Percentiles rank a stretch among this genome's conserved stretches.
These are phyloP conservation scores for Russula compacta DNA, from an alignment of 768 basidiomycete species.

Conservation along the genomic window DNA sequence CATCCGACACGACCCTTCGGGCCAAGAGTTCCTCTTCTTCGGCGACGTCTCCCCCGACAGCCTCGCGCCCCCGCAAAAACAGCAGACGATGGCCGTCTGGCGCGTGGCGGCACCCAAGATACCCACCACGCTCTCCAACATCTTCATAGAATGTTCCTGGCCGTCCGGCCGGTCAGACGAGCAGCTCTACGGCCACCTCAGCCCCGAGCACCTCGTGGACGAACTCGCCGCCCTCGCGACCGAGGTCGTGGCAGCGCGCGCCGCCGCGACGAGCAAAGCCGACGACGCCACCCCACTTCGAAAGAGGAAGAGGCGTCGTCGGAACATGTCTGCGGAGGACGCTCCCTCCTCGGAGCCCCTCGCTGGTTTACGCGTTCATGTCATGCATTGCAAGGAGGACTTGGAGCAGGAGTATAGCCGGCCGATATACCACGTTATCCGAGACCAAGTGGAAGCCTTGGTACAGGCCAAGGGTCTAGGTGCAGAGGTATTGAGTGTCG, in stretches of 20 bases:
- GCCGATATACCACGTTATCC: constrained; percentile 59
- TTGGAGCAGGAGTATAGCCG: constrained; percentile 38
- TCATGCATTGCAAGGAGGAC: constrained; percentile 83
- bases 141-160: constrained; percentile 96
- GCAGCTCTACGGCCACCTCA: constrained; percentile 77
- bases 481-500: constrained; percentile 56
- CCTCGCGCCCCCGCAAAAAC: constrained; percentile 37
- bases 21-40: constrained; percentile 80
- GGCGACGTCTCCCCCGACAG: constrained; percentile 90
- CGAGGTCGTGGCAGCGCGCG: constrained; percentile 48
- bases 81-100: constrained; percentile 70
- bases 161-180: constrained; percentile 60
- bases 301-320: constrained; percentile 32
- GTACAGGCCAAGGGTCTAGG: constrained; percentile 59
- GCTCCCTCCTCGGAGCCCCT: constrained; percentile 42
- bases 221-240: constrained; percentile 65
- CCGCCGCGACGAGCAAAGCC: neutral
- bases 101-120: constrained; percentile 70
- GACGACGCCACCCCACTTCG: constrained; percentile 12
- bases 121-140: constrained; percentile 53
- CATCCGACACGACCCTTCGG: constrained; percentile 53
- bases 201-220: constrained; percentile 64
- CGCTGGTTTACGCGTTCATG: constrained; percentile 55
- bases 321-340: constrained; percentile 30
- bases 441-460: constrained; percentile 58